Base-by-base conservation (phyloP, 1,284 basidiomycete genomes). In the Naganishia sp. region DNA sequence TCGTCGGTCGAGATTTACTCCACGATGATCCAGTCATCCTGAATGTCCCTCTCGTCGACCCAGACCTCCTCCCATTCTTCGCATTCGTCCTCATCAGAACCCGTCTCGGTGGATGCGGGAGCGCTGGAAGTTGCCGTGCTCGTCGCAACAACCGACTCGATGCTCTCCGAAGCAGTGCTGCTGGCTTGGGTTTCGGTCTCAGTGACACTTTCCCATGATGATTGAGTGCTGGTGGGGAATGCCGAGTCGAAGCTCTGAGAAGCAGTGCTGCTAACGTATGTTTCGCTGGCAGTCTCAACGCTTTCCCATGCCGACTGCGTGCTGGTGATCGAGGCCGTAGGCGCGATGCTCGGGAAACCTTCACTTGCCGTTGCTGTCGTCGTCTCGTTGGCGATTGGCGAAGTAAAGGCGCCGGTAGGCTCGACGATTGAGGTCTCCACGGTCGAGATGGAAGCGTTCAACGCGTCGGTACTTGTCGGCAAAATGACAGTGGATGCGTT, bases 41-140 rank as follows among this genome's bases (percentile, higher is more conserved):
- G 68, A 49, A 68, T 64, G 33, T 68, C 68, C 43, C 52, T 43
- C 59, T 65, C 64, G 50, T 68, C 45, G 33, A 68, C 68, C 68
- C 68, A 68, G 42, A 68, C 64, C 25, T 68, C 68, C 31, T 68
- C 68, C 64, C 64, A 68, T 55, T 66, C 65, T 45, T 63, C 65
- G 59, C 54, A 59, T 42, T 45, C 64, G 18, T 66, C 59, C 18
- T 61, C 59, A 13, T 66, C 65, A 4, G 52, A 45, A 13, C 25
- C 54, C 15, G 55, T 59, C 43, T 56, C 31, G 50, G 67, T 63
- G 2, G 66, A 57, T 36, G 52, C 44, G 18, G 63, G 57, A n/a
- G 55, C 45, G 23, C 49, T 60, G 10, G 63, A 44, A 18, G 50
- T 66, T 16, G 53, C 21, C 28, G 55, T 66, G 33, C 57, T 55